These are phyloP conservation scores for Suillus subaureus DNA, from an alignment of 768 basidiomycete genomes.

Conservation along the genomic window DNA sequence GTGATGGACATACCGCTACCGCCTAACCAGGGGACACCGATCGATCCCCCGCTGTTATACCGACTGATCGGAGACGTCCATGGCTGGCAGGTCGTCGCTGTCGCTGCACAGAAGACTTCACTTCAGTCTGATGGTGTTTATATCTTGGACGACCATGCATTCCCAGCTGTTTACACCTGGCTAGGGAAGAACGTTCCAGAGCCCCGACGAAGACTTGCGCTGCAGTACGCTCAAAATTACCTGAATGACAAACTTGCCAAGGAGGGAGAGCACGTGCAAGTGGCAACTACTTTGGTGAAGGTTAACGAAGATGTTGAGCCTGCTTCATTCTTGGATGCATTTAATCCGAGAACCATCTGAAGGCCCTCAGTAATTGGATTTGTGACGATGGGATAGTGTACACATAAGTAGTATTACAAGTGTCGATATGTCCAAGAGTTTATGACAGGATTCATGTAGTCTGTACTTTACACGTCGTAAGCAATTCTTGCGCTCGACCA, in stretches of 20 bases:
- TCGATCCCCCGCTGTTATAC: constrained; percentile 32
- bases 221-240: constrained; percentile 60
- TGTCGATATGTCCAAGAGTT: background rate
- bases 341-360: background rate
- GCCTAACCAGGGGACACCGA: constrained; percentile 9
- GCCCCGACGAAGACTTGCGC: constrained; percentile 47
- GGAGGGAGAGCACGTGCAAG: constrained; percentile 18
- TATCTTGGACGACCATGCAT: constrained; percentile 47
- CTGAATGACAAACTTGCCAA: constrained; percentile 40
- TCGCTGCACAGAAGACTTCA: constrained; percentile 33
- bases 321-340: constrained; percentile 41
- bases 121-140: constrained; percentile 54
- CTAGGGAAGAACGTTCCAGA: constrained; percentile 52
- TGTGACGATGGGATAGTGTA: background rate
- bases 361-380: background rate
- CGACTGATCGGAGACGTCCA: constrained; percentile 51
- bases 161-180: constrained; percentile 60
- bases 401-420: background rate
- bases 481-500: constrained; percentile 80
- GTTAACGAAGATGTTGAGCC: constrained; percentile 49
- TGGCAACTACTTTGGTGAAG: constrained; percentile 20
- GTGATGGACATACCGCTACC: constrained; percentile 19
- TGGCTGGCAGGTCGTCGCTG: constrained; percentile 38
- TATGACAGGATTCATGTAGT: background rate
- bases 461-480: constrained; percentile 44